Evolutionary conservation across 768 basidiomycete genomes (phyloP).

Genomic region (Floccularia luteovirens): DNA sequence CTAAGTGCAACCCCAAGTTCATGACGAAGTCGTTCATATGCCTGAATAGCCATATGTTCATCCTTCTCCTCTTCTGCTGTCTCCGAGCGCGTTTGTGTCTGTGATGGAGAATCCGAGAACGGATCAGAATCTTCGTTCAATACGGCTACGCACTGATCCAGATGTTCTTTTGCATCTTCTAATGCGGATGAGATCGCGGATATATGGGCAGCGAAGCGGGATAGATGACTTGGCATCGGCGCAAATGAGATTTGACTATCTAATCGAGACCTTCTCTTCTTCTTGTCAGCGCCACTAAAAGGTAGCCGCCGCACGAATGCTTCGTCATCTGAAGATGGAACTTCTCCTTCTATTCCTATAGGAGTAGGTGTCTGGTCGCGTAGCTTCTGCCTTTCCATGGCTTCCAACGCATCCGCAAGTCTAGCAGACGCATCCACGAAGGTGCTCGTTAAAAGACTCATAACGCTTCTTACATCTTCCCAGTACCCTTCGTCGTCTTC

Average conservation of each 20-base stretch:
- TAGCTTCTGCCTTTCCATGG: slow-evolving; percentile 44
- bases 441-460: slow-evolving; percentile 60
- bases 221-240: slow-evolving; percentile 61
- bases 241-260: slow-evolving; percentile 45
- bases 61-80: slow-evolving; percentile 13
- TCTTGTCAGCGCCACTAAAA: slow-evolving; percentile 9
- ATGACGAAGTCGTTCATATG: slow-evolving; percentile 68
- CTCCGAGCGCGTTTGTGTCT: not conserved
- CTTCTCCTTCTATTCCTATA: not conserved
- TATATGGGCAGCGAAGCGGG: slow-evolving; percentile 68
- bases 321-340: slow-evolving; percentile 1
- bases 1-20: slow-evolving; percentile 73
- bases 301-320: slow-evolving; percentile 8
- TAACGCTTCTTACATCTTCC: slow-evolving; percentile 77
- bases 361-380: slow-evolving; percentile 44
- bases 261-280: slow-evolving; percentile 6
- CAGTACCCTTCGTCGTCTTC: slow-evolving; percentile 74
- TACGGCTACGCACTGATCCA: slow-evolving; percentile 54
- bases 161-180: slow-evolving; percentile 61
- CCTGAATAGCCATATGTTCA: slow-evolving; percentile 48
- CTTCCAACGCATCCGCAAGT: slow-evolving; percentile 56
- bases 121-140: slow-evolving; percentile 34
- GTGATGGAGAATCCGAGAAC: slow-evolving; percentile 10
- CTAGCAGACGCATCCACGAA: slow-evolving; percentile 58
- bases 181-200: slow-evolving; percentile 62